phyloP scores from a whole-genome alignment of 1,284 basidiomycete genomes.

The Tetrapyrgos nigripes region DNA sequence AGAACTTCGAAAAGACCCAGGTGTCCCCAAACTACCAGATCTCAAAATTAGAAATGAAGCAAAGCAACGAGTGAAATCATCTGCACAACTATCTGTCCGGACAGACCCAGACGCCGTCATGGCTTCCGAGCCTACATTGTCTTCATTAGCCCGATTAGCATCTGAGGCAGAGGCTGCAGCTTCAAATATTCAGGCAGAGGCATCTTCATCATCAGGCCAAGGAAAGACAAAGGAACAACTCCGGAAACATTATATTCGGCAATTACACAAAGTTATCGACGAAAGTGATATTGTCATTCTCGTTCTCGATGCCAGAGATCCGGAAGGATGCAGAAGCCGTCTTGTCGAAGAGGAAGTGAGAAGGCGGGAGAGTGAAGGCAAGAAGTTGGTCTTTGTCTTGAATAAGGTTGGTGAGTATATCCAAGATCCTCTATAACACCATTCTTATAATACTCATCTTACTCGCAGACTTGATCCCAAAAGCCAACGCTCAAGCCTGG shows the following conservation, averaged over 20 bases:
- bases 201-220: conserved; percentile 37
- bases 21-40: conserved; percentile 77
- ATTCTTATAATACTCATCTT: conserved; percentile 1
- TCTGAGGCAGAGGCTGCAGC: conserved; percentile 38
- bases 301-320: conserved; percentile 91
- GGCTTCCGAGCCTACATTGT: conserved; percentile 75
- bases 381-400: conserved; percentile 87
- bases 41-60: conserved; percentile 67
- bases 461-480: conserved; percentile 84
- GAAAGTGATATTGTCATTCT: conserved; percentile 91
- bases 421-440: conserved; percentile 1
- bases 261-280: conserved; percentile 92
- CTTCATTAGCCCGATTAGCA: conserved; percentile 58
- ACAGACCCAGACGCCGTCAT: conserved; percentile 66
- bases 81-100: conserved; percentile 28
- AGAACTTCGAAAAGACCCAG: conserved; percentile 87
- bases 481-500: conserved; percentile 91
- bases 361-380: conserved; percentile 83
- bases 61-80: conserved; percentile 49
- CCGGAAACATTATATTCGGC: conserved; percentile 73
- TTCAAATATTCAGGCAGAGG: conserved; percentile 25
- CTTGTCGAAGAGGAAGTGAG: conserved; percentile 92
- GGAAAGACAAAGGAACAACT: conserved; percentile 72
- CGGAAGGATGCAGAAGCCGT: conserved; percentile 86
- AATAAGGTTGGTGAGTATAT: conserved; percentile 88